phyloP scores from a whole-genome alignment of 108 stramenopile species.

The Pseudonitzschia multistriata region DNA sequence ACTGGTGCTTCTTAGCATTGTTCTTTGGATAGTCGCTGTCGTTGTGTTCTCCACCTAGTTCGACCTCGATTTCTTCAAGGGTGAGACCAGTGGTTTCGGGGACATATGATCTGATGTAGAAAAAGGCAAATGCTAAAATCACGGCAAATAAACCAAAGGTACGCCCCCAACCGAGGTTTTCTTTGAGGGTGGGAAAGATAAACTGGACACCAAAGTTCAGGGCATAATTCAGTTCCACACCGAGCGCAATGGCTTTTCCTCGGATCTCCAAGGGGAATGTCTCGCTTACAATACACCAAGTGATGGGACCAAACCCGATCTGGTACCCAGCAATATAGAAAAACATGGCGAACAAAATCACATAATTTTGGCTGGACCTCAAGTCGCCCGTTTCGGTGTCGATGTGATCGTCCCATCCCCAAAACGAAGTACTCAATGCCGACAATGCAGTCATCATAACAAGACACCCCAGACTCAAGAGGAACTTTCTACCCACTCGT shows the following conservation, averaged over 20 bases:
- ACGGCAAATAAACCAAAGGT: slow-evolving; percentile 15
- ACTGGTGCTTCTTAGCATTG: background rate
- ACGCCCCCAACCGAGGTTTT: slow-evolving; percentile 16
- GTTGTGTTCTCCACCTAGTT: background rate
- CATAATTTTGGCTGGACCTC: background rate
- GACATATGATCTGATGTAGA: slow-evolving; percentile 9
- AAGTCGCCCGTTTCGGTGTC: background rate
- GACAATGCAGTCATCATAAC: slow-evolving; percentile 9
- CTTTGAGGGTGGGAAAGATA: slow-evolving; percentile 12
- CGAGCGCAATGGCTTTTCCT: slow-evolving; percentile 20
- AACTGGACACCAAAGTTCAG: slow-evolving; percentile 24
- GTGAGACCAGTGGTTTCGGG: slow-evolving; percentile 18
- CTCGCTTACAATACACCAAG: slow-evolving; percentile 24
- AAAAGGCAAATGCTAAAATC: slow-evolving; percentile 11
- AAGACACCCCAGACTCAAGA: background rate
- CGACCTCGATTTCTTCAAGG: slow-evolving; percentile 15
- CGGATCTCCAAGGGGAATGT: slow-evolving; percentile 24
- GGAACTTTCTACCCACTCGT: slow-evolving; percentile 21
- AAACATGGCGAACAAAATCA: slow-evolving; percentile 17
- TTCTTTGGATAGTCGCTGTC: background rate
- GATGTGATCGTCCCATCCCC: background rate
- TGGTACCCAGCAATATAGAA: slow-evolving; percentile 25
- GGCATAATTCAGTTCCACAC: slow-evolving; percentile 20
- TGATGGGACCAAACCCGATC: slow-evolving; percentile 35
- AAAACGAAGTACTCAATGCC: slow-evolving; percentile 7